Evolutionary conservation across 768 basidiomycete species (phyloP).

Genomic region (Scleroderma bovista): DNA sequence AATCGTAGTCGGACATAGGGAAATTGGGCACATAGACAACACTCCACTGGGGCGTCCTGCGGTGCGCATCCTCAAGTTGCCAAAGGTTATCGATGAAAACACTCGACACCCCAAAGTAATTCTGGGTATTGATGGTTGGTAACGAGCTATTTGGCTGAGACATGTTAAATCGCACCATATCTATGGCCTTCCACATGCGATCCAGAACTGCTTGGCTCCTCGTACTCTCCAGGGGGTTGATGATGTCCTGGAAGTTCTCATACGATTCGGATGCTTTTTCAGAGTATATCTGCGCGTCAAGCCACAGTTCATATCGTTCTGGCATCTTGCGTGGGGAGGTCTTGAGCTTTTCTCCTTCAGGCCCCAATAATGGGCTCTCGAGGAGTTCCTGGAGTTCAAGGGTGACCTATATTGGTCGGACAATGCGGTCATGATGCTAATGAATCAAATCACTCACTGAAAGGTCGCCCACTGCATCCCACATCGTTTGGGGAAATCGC

Average conservation of each 20-base stretch:
- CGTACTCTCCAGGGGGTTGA: constrained; percentile 55
- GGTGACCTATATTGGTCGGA: constrained; percentile 39
- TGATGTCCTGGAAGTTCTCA: constrained; percentile 47
- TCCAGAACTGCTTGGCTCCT: constrained; percentile 46
- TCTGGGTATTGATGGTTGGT: constrained; percentile 36
- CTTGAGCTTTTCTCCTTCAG: constrained; percentile 51
- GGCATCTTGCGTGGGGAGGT: constrained; percentile 47
- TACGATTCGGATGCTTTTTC: constrained; percentile 47
- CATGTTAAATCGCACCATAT: constrained; percentile 39
- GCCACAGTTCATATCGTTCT: constrained; percentile 58
- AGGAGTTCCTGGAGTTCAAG: constrained; percentile 64
- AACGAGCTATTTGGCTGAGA: not conserved
- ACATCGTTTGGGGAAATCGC: constrained; percentile 73
- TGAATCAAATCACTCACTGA: constrained; percentile 42
- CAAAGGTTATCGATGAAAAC: constrained; percentile 58
- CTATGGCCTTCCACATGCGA: constrained; percentile 59
- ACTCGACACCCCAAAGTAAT: constrained; percentile 49
- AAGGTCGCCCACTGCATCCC: constrained; percentile 79
- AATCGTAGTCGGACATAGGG: constrained; percentile 15
- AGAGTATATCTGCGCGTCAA: constrained; percentile 63
- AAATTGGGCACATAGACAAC: constrained; percentile 31
- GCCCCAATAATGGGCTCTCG: constrained; percentile 53
- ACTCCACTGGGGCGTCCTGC: constrained; percentile 57
- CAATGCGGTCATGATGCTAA: not conserved
- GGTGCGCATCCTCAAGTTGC: constrained; percentile 48